Percentiles rank a stretch among this genome's conserved stretches.
Conservation (phyloP, 2,329 filamentous ascomycete genomes). For the Alternaria angustiovoidea region DNA sequence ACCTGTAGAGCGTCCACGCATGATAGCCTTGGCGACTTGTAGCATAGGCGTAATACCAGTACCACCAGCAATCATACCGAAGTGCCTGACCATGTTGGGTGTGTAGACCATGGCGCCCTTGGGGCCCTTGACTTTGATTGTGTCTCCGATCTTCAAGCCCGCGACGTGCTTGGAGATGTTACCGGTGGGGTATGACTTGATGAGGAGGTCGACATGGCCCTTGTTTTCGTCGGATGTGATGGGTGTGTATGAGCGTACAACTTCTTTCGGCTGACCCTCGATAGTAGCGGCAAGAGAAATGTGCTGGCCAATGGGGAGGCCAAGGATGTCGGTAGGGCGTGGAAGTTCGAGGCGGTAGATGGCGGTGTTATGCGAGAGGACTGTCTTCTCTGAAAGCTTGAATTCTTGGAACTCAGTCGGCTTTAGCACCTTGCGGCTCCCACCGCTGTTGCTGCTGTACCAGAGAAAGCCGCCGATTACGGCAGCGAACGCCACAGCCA, state of each 20-base stretch:
- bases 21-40: conserved; percentile 89
- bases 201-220: conserved; percentile 93
- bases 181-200: conserved; percentile 97
- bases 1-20: conserved; percentile 75
- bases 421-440: conserved; percentile 81
- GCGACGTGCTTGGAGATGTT: conserved; percentile 97
- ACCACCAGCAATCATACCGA: conserved; percentile 97
- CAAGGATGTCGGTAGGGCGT: conserved; percentile 78
- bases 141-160: conserved; percentile 76
- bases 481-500: conserved; percentile 72
- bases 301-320: conserved; percentile 97
- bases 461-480: conserved; percentile 76
- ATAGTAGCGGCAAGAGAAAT: conserved; percentile 82
- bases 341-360: conserved; percentile 97
- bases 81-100: conserved; percentile 94
- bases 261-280: conserved; percentile 47
- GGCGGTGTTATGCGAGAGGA: conserved; percentile 97
- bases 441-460: conserved; percentile 66
- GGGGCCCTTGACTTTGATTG: conserved; percentile 89
- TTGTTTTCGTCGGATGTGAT: conserved; percentile 59
- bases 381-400: conserved; percentile 90
- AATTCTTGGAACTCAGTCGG: conserved; percentile 90
- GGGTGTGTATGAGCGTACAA: conserved; percentile 54
- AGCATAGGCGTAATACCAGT: conserved; percentile 99
- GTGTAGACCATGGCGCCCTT: conserved; percentile 98